Conservation (phyloP, 768 basidiomycete species). For the Lentinula sp. region DNA sequence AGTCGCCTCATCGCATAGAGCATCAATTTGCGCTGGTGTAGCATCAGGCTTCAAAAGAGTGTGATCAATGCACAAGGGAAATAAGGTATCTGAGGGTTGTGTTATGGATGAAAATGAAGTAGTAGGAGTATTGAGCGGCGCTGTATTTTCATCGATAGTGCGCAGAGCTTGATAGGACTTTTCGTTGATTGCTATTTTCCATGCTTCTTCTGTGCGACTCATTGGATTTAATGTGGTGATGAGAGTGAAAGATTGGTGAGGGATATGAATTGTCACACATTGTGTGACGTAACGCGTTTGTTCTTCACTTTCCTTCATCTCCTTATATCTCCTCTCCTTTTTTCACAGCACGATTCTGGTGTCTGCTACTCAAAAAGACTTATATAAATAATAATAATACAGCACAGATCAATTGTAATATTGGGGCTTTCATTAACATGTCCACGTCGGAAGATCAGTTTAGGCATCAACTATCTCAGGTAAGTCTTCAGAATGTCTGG, state of each 20-base stretch:
- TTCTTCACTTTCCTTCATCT: background rate
- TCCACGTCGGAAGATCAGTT: background rate
- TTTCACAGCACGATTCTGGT: background rate
- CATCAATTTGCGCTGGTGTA: conserved; percentile 35
- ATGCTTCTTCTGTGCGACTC: conserved; percentile 24
- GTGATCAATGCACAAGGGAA: conserved; percentile 40
- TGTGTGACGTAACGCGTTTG: background rate
- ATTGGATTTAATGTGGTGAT: background rate
- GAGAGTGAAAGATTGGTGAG: background rate
- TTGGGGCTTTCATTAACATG: background rate
- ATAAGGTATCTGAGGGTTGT: conserved; percentile 7
- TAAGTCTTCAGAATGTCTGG: background rate
- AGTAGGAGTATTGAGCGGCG: background rate
- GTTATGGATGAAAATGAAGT: conserved; percentile 10
- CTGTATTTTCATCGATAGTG: background rate
- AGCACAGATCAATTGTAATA: background rate
- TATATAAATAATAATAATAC: background rate
- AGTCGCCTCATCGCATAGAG: conserved; percentile 42
- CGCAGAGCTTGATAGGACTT: conserved; percentile 21
- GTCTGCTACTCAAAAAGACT: background rate
- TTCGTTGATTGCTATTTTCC: conserved; percentile 21
- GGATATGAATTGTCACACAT: background rate
- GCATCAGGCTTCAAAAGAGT: conserved; percentile 46
- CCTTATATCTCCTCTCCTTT: background rate
- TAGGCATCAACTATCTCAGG: background rate